phyloP scores from a whole-genome alignment of 1,139 yeast genomes.

The Protomyces inouyei region DNA sequence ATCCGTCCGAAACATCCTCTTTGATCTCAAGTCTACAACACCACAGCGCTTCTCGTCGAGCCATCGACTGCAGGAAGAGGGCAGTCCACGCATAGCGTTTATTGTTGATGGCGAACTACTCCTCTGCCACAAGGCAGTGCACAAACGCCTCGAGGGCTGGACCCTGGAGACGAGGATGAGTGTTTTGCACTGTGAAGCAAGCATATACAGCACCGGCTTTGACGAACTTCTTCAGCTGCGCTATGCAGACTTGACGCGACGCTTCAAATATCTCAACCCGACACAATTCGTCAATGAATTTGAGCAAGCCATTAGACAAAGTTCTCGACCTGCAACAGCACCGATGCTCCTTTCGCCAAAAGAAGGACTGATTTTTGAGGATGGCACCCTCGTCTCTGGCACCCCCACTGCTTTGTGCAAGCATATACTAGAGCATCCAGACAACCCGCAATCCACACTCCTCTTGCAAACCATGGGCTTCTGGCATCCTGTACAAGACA shows the following conservation, averaged over 20 bases:
- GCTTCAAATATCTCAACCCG: not conserved
- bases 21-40: not conserved
- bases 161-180: not conserved
- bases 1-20: not conserved
- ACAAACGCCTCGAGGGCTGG: not conserved
- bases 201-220: not conserved
- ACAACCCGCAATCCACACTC: not conserved
- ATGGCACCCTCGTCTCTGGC: not conserved
- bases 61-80: not conserved
- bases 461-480: constrained; percentile 5
- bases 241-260: not conserved
- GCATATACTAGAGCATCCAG: not conserved
- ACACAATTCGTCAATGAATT: not conserved
- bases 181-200: not conserved
- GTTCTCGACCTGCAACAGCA: not conserved
- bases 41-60: not conserved
- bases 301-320: not conserved
- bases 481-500: constrained; percentile 2
- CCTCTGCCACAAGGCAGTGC: not conserved
- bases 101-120: not conserved
- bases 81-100: not conserved
- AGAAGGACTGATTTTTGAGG: not conserved
- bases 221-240: not conserved
- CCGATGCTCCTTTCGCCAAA: not conserved
- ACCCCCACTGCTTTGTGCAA: not conserved